Evolutionary conservation across 2,329 filamentous ascomycete species (phyloP), one percentile per base, ranked within the genome.

Genomic region (Colletotrichum kahawae): DNA sequence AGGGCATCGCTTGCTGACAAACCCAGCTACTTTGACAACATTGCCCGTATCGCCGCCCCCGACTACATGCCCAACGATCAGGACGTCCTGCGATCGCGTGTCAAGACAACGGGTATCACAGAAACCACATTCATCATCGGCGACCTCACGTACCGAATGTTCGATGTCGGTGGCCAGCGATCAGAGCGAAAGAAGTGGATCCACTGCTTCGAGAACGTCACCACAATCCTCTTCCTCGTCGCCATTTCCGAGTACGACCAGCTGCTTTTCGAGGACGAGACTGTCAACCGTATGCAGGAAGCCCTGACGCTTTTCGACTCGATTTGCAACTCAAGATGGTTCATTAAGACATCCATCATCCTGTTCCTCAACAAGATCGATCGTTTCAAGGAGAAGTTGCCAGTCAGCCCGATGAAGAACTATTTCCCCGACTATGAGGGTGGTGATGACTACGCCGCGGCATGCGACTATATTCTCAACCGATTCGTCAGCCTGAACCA

Each of bases 161-260:
- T 98, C 86, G 96, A 98, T 82, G 96, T 98, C 60, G 96, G 96
- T 90, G 96, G 96, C 78, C 96, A 98, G 87, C 92, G 96, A 84
- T 98, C 95, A 8, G 96, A 98, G 87, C 93, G 96, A 84, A 98
- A 98, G 94, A 98, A 98, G 92, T 98, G 96, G 96, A 98, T 98
- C 80, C 96, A 98, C 88, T 98, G 96, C 88, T 98, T 98, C 86
- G 96, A 98, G 88, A 98, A 98, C 81, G 96, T 98, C 82, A 98
- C 95, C 10, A 98, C 96, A 12, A 98, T 98, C 80, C 93, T 98
- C 51, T 98, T 98, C 92, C 88, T 98, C 71, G 96, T 98, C 79
- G 96, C 96, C 85, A 98, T 98, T 80, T 98, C 95, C 79, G 96
- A 98, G 86, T 98, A 98, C 88, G 96, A 98, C 84, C 96, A 98